These are phyloP conservation scores for Leonotis leonurus DNA, from an alignment of 257 asterid species.

Conservation along the genomic window DNA sequence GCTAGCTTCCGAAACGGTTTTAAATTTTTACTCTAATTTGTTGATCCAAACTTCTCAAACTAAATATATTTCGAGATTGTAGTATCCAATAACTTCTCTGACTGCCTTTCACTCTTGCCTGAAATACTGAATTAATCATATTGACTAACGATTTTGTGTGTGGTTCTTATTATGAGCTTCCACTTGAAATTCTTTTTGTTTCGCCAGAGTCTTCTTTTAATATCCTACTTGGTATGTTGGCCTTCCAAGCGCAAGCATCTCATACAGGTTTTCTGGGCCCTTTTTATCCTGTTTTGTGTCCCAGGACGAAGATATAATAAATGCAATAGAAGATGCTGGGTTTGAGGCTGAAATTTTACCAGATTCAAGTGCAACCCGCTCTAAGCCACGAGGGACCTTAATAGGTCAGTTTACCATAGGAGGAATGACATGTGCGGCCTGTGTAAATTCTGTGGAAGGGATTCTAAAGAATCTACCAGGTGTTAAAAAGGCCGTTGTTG, in stretches of 20 bases:
- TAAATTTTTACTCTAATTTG: background rate
- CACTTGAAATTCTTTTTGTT: background rate
- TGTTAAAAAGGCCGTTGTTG: conserved; percentile 69
- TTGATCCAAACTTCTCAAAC: conserved; percentile 1
- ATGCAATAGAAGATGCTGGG: conserved; percentile 93
- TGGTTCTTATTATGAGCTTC: background rate
- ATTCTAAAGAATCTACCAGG: conserved; percentile 65
- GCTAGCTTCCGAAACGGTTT: background rate
- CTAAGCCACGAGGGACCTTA: conserved; percentile 35
- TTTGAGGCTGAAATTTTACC: conserved; percentile 80
- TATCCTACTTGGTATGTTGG: background rate
- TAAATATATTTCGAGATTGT: background rate
- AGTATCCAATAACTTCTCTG: background rate
- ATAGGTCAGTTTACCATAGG: conserved; percentile 85
- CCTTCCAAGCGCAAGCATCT: background rate
- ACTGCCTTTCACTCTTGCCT: background rate
- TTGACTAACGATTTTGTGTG: background rate
- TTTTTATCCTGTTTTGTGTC: conserved; percentile 16
- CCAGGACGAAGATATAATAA: conserved; percentile 69
- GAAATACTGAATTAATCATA: background rate
- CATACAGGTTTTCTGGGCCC: background rate
- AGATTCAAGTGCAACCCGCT: conserved; percentile 38
- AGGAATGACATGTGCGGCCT: conserved; percentile 97
- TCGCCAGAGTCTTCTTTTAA: background rate
- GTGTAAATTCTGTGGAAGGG: conserved; percentile 92